Evolutionary conservation across 1,284 basidiomycete genomes (phyloP).

Genomic region (Chalciporus sp.): DNA sequence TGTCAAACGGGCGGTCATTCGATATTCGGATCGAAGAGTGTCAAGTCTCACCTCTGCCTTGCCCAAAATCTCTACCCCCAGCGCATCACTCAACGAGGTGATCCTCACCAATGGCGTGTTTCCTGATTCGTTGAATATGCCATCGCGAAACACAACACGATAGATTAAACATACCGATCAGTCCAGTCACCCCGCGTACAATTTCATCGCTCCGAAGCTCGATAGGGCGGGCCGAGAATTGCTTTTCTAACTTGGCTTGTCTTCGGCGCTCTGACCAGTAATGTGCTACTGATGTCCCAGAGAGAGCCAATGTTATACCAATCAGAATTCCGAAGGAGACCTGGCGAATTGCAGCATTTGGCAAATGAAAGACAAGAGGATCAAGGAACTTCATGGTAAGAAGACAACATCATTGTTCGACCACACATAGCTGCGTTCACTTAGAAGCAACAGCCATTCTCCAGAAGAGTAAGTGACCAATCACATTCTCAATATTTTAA

Average conservation of each 20-base stretch:
- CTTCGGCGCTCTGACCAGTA: constrained; percentile 48
- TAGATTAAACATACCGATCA: constrained; percentile 66
- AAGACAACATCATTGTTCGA: neutral
- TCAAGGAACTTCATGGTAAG: constrained; percentile 26
- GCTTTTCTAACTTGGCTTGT: constrained; percentile 30
- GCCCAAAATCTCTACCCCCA: constrained; percentile 95
- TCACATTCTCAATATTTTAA: no score
- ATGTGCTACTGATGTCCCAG: constrained; percentile 58
- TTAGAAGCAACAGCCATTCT: no score
- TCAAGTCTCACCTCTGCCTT: constrained; percentile 80
- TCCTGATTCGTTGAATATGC: constrained; percentile 49
- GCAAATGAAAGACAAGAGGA: constrained; percentile 36
- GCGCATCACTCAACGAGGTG: constrained; percentile 84
- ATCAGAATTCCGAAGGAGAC: constrained; percentile 67
- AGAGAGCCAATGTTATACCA: constrained; percentile 71
- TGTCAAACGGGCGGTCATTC: neutral
- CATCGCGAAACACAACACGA: neutral
- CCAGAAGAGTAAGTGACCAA: no score
- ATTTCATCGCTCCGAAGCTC: constrained; percentile 77
- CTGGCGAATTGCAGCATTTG: constrained; percentile 44
- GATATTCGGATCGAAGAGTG: neutral
- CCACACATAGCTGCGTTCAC: neutral
- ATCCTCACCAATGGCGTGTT: constrained; percentile 95
- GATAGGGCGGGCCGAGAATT: constrained; percentile 63
- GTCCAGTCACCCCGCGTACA: constrained; percentile 72